Base-by-base conservation (phyloP, 2,329 filamentous ascomycete species). In the Fusarium piperis region DNA sequence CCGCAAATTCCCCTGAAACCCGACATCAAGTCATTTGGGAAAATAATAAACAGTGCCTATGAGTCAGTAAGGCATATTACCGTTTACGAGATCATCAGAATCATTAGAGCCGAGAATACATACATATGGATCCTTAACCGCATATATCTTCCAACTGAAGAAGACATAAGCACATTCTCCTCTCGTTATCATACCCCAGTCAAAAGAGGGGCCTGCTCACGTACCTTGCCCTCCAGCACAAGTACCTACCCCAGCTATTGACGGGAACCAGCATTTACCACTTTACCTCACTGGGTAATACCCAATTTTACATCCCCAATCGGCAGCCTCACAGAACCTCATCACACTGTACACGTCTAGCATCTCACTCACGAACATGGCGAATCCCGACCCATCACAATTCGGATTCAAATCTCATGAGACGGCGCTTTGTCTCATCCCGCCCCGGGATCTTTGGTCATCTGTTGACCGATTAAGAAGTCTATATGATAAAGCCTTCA, bases 401-500 rank as follows among this genome's bases (percentile, higher is more conserved):
- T 68, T 71, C 38, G 28, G 48, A 3, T 71, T 74, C 59, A 59
- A 65, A 26, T 89, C 86, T 4, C 81, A 87, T 68, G 85, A 91
- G 57, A 91, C 90, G 4, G 89, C 90, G 2, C 78, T 92, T 32
- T 90, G 89, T 71, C 76, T 91, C 18, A 81, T 92, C 8, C 89
- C 89, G 3, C 88, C 89, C 0, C 71, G 74, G 23, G 71, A 81
- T 55, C 76, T 86, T 36, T 88, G 86, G 81, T 68, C 81, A 2
- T 73, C 85, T 4, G 77, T 91, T 58, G 84, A 92, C 71, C 80
- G 81, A 15, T 79, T 93, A 4, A 86, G 91, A 48, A 83, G 82
- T n/a, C 80, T 90, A 13, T 90, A 92, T 79, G 91, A 93, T 78
- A 89, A 88, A 67, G 84, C 86, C 0, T 87, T 86, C 70, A 82